Percentiles rank a stretch among this genome's conserved stretches.
Evolutionary conservation across 352 stramenopile genomes (phyloP).

Genomic region (Phytophthora nicotianae): DNA sequence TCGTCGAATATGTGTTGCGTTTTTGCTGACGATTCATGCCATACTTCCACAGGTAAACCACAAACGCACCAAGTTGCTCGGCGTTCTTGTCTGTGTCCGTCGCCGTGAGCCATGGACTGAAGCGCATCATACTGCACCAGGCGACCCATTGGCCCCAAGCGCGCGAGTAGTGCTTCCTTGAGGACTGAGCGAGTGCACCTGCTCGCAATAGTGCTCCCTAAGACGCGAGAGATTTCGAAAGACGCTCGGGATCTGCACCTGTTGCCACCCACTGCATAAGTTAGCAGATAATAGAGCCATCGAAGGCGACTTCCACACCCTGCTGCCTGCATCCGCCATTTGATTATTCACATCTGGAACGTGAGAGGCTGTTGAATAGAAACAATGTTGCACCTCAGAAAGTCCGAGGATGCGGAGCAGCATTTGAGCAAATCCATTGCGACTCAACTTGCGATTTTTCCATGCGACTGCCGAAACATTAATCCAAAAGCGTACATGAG

Average conservation of each 20-base stretch:
- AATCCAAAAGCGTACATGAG: conserved; percentile 20
- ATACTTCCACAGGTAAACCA: conserved; percentile 23
- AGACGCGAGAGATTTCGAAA: conserved; percentile 24
- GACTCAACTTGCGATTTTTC: conserved; percentile 11
- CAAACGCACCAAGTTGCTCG: conserved; percentile 20
- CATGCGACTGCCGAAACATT: conserved; percentile 12
- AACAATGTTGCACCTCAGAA: conserved; percentile 12
- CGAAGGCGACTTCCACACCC: conserved; percentile 18
- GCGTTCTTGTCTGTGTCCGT: conserved; percentile 8
- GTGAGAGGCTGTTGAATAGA: conserved; percentile 18
- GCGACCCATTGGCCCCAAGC: conserved; percentile 11
- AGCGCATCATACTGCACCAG: conserved; percentile 18
- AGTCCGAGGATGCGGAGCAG: conserved; percentile 11
- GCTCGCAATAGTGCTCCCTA: conserved; percentile 20
- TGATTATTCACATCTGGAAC: conserved; percentile 11
- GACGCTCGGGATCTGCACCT: conserved; percentile 11
- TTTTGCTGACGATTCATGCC: conserved; percentile 14
- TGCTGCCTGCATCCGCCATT: conserved; percentile 23
- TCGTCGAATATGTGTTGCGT: conserved; percentile 15
- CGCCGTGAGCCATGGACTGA: not conserved
- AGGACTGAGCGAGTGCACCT: conserved; percentile 16
- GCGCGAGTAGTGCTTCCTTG: conserved; percentile 5
- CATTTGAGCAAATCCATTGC: conserved; percentile 16
- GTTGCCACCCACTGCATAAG: conserved; percentile 6
- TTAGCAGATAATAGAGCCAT: conserved; percentile 3